phyloP scores from a whole-genome alignment of 805 yeast genomes.

The Yamadazyma endophytica region DNA sequence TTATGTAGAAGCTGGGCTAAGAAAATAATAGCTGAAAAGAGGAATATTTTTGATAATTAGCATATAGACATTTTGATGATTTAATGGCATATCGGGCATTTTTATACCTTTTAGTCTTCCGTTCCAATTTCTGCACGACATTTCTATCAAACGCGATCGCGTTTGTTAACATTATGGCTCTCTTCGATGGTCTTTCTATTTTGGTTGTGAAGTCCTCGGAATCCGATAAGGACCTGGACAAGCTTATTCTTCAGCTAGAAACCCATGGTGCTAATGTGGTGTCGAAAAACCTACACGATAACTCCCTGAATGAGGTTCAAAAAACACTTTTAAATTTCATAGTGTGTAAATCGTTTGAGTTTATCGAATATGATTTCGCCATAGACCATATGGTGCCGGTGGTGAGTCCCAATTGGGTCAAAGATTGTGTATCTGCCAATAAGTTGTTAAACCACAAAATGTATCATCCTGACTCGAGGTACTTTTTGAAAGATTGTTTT shows the following conservation, averaged over 20 bases:
- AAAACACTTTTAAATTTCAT: slow-evolving; percentile 33
- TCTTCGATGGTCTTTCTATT: slow-evolving; percentile 5
- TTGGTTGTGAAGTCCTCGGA: slow-evolving; percentile 5
- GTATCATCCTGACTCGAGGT: slow-evolving; percentile 69
- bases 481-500: slow-evolving; percentile 57
- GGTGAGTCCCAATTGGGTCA: slow-evolving; percentile 59
- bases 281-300: slow-evolving; percentile 5
- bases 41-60: slow-evolving; percentile 36
- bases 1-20: slow-evolving; percentile 83
- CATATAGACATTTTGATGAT: no score
- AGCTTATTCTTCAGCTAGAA: slow-evolving; percentile 7
- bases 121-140: no score
- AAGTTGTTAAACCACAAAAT: slow-evolving; percentile 49
- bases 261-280: slow-evolving; percentile 7
- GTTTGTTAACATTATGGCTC: no score
- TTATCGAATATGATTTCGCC: slow-evolving; percentile 47
- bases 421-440: slow-evolving; percentile 38
- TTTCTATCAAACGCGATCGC: no score
- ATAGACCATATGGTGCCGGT: slow-evolving; percentile 58
- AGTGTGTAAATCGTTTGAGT: slow-evolving; percentile 48
- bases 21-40: slow-evolving; percentile 46
- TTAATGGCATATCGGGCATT: no score
- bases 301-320: slow-evolving; percentile 6
- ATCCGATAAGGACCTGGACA: slow-evolving; percentile 7
- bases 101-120: no score